A percentile compares a stretch with the other conserved stretches of the same genome.
Evolutionary conservation across 106 monocot genomes (phyloP).

Genomic region (Apostasia ramifera): DNA sequence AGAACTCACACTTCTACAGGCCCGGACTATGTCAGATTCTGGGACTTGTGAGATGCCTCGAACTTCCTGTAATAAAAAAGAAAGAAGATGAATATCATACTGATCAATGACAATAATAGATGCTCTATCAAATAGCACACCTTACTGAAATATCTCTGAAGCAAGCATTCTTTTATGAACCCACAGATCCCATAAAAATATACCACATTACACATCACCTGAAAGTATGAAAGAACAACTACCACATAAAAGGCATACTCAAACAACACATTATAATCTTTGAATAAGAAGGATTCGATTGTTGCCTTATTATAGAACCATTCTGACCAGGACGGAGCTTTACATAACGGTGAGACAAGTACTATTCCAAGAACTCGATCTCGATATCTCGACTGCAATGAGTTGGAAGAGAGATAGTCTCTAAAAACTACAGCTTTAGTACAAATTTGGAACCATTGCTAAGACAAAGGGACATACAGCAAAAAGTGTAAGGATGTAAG

Average conservation of each 20-base stretch:
- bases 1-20: slow-evolving; percentile 69
- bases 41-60: slow-evolving; percentile 31
- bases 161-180: slow-evolving; percentile 51
- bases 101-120: neutral
- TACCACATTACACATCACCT: slow-evolving; percentile 71
- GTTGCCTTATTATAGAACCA: slow-evolving; percentile 74
- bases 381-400: slow-evolving; percentile 43
- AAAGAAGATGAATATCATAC: neutral
- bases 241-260: too few relatives aligned
- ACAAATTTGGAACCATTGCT: too few relatives aligned
- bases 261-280: neutral
- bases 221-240: slow-evolving; percentile 3
- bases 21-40: slow-evolving; percentile 67
- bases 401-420: neutral
- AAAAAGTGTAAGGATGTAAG: slow-evolving; percentile 75
- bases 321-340: slow-evolving; percentile 79
- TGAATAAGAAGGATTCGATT: neutral
- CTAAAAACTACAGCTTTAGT: neutral
- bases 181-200: slow-evolving; percentile 87
- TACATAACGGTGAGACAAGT: slow-evolving; percentile 71
- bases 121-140: slow-evolving; percentile 11
- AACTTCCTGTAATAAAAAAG: slow-evolving; percentile 34
- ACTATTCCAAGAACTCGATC: slow-evolving; percentile 62
- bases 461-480: slow-evolving; percentile 35
- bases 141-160: slow-evolving; percentile 83